Percentiles rank a stretch among this genome's conserved stretches.
Conservation (phyloP, 73 alveolate species). For the Effrenium voratum region DNA sequence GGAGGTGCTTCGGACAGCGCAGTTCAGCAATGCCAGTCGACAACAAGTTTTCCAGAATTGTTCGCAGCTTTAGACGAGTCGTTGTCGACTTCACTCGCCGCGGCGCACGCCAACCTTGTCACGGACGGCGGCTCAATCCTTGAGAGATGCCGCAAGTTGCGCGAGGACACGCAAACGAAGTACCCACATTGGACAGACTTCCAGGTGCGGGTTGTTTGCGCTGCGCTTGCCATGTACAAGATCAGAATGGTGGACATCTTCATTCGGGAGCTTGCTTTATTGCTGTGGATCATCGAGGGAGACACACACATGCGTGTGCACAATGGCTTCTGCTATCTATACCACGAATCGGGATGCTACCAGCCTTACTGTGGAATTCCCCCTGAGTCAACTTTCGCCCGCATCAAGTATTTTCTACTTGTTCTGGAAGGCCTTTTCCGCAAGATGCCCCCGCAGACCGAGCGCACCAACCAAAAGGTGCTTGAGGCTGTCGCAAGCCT, state of each 20-base stretch:
- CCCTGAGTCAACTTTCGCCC: slow-evolving; percentile 1
- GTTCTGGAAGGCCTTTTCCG: slow-evolving; percentile 39
- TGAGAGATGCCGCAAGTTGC: neutral
- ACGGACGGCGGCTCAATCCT: neutral
- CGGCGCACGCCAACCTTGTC: too few relatives aligned
- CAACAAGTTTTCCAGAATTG: too few relatives aligned
- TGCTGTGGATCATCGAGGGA: slow-evolving; percentile 54
- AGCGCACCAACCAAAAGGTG: neutral
- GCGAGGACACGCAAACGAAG: neutral
- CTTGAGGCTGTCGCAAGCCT: neutral
- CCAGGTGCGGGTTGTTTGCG: neutral
- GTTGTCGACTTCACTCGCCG: too few relatives aligned
- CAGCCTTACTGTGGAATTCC: slow-evolving; percentile 3
- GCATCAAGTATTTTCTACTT: neutral
- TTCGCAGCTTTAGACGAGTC: too few relatives aligned
- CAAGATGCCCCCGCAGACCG: neutral
- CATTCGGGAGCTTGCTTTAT: slow-evolving; percentile 11
- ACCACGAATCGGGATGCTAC: slow-evolving; percentile 57
- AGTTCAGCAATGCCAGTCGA: too few relatives aligned
- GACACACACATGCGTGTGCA: slow-evolving; percentile 24
- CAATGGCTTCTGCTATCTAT: slow-evolving; percentile 40
- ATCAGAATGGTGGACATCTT: neutral
- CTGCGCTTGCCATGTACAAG: neutral
- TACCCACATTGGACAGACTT: neutral
- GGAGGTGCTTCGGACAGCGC: too few relatives aligned